Conservation (phyloP, 1,284 basidiomycete genomes). For the Xerocomus cyaneibrunnescens region DNA sequence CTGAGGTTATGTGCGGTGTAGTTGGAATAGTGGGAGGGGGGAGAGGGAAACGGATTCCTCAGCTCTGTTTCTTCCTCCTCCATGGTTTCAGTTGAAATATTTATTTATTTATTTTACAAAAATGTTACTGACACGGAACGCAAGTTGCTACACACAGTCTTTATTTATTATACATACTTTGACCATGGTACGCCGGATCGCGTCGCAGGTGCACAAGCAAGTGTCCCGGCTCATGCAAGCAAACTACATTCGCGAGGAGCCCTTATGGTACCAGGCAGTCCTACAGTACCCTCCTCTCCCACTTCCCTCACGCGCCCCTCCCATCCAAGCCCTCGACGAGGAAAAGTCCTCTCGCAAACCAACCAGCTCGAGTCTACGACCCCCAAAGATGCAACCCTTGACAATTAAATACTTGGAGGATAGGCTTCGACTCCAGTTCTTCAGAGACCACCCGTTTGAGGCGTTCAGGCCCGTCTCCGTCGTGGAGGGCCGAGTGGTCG, state of each 20-base stretch:
- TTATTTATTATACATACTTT: background rate
- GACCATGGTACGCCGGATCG: conserved; percentile 78
- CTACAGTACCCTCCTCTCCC: conserved; percentile 86
- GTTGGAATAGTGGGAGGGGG: conserved; percentile 73
- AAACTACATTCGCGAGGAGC: conserved; percentile 66
- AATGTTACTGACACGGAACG: too few relatives aligned
- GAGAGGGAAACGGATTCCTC: conserved; percentile 79
- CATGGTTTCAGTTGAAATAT: conserved; percentile 15
- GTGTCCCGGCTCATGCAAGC: conserved; percentile 81
- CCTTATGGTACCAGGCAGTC: conserved; percentile 86
- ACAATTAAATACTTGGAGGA: conserved; percentile 86
- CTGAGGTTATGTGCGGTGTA: conserved; percentile 69
- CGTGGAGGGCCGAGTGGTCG: conserved; percentile 66
- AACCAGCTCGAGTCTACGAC: conserved; percentile 35
- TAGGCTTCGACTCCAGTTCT: conserved; percentile 86
- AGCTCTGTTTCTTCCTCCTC: conserved; percentile 71
- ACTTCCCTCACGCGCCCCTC: conserved; percentile 73
- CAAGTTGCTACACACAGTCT: too few relatives aligned
- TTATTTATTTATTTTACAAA: conserved; percentile 1
- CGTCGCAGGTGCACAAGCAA: conserved; percentile 87
- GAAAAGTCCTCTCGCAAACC: conserved; percentile 27
- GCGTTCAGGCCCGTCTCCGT: conserved; percentile 81
- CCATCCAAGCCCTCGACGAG: conserved; percentile 51
- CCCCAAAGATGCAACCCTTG: conserved; percentile 54
- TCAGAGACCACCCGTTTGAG: conserved; percentile 95